Base-by-base conservation (phyloP, 371 early-diverging fungal species). In the Basidiobolus meristosporus region DNA sequence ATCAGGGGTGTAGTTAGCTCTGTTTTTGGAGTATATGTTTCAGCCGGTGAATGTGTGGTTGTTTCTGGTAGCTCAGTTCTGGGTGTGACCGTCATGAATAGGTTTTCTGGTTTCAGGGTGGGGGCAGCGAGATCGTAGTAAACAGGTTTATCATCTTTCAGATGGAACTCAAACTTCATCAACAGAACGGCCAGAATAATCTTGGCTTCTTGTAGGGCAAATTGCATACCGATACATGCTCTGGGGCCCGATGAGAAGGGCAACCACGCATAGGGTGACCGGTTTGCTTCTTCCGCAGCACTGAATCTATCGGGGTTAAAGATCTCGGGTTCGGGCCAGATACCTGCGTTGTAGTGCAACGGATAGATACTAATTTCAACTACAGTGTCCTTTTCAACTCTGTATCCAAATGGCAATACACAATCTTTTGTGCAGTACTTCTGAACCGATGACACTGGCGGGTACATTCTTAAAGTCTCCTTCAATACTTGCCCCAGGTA, bases 401-500 rank as follows among this genome's bases (percentile, higher is more conserved):
- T 22, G 4, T 43, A 17, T 16, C 44, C 47, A 29, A 21, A 38
- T 17, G 41, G 34, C n/a, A 43, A 11, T 10, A 23, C 16, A 10
- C 31, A 23, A 10, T 19, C 22, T 4, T 44, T 41, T 5, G 46
- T 29, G 10, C 32, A 36, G 21, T 31, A 39, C 16, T 40, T 29
- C 26, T 23, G 35, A 20, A 54, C 50, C 33, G 51, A 43, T 16
- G 57, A 51, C 1, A 56, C 59, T 0, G 56, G 47, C 2, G 63
- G 56, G 36, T 52, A 54, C 23, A 62, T 41, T 26, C 65, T 51
- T 16, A 60, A 43, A 1, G 58, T 52, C 40, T 65, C 65, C 47
- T 59, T 56, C 40, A 62, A 52, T 19, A 63, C 60, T 26, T 50
- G 52, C 38, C 59, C 57, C 15, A 54, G 19, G 45, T 53, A 64